These are phyloP conservation scores for Lithospermum erythrorhizon DNA, from an alignment of 257 asterid genomes.

Conservation along the genomic window DNA sequence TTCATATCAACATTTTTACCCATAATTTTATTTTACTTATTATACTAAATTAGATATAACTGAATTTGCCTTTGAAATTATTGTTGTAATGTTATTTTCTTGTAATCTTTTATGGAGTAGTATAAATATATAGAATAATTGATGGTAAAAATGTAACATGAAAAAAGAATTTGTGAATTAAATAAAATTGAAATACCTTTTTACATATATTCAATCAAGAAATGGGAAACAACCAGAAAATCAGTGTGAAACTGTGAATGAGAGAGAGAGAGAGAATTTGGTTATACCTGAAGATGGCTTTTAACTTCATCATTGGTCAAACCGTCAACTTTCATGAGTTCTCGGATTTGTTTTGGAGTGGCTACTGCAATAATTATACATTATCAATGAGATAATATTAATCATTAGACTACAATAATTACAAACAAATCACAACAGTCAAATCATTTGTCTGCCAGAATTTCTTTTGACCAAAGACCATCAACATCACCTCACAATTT, in stretches of 20 bases:
- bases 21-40: too few species aligned
- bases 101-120: too few species aligned
- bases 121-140: too few species aligned
- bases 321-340: constrained; percentile 95
- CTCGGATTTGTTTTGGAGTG: constrained; percentile 92
- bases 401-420: not conserved
- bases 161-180: too few species aligned
- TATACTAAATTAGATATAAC: too few species aligned
- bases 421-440: constrained; percentile 7
- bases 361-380: constrained; percentile 55
- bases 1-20: too few species aligned
- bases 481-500: not conserved
- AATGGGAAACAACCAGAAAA: too few species aligned
- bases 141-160: too few species aligned
- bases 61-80: too few species aligned
- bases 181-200: too few species aligned
- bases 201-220: too few species aligned
- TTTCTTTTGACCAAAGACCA: constrained; percentile 10
- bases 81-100: too few species aligned
- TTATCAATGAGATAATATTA: not conserved
- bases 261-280: constrained; percentile 7
- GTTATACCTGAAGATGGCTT: constrained; percentile 82
- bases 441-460: not conserved
- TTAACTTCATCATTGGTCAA: constrained; percentile 98
- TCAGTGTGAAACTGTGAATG: constrained; percentile 7